Conservation (phyloP, 208 protist species). For the Acanthamoeba sp. region DNA sequence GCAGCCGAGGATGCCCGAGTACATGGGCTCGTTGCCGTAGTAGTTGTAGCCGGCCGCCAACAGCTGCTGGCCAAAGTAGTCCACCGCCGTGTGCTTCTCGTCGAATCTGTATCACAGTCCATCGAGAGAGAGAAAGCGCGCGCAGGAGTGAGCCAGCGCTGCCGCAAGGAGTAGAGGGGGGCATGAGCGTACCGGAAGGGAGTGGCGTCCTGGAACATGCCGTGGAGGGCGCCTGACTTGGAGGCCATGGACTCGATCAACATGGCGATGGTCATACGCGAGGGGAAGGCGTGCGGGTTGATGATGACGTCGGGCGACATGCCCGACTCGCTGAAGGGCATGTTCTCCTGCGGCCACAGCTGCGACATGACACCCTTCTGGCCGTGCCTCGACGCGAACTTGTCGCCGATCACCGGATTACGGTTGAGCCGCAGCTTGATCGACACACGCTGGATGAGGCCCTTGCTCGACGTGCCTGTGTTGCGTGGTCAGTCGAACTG, state of each 20-base stretch:
- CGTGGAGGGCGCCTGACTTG: constrained; percentile 97
- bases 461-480: background rate
- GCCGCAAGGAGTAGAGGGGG: background rate
- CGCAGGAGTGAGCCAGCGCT: background rate
- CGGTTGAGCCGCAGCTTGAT: constrained; percentile 96
- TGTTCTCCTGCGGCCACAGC: constrained; percentile 91
- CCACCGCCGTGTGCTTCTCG: constrained; percentile 91
- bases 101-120: constrained; percentile 83
- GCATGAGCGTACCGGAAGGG: constrained; percentile 90
- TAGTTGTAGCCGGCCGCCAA: constrained; percentile 96
- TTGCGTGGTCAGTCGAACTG: background rate
- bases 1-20: constrained; percentile 96
- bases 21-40: constrained; percentile 97
- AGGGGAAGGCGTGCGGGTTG: constrained; percentile 99
- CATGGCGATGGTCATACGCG: constrained; percentile 99
- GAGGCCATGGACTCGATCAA: constrained; percentile 97
- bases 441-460: constrained; percentile 57
- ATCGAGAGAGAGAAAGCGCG: background rate
- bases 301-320: constrained; percentile 99
- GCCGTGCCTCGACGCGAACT: constrained; percentile 99
- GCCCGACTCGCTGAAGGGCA: constrained; percentile 96
- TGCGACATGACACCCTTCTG: constrained; percentile 95
- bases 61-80: constrained; percentile 98
- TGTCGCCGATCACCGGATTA: constrained; percentile 98
- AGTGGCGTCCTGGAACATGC: constrained; percentile 97